Evolutionary conservation across 2,329 filamentous ascomycete species (phyloP), one percentile per base, ranked within the genome.

Genomic region (Chaetomium olivaceum): DNA sequence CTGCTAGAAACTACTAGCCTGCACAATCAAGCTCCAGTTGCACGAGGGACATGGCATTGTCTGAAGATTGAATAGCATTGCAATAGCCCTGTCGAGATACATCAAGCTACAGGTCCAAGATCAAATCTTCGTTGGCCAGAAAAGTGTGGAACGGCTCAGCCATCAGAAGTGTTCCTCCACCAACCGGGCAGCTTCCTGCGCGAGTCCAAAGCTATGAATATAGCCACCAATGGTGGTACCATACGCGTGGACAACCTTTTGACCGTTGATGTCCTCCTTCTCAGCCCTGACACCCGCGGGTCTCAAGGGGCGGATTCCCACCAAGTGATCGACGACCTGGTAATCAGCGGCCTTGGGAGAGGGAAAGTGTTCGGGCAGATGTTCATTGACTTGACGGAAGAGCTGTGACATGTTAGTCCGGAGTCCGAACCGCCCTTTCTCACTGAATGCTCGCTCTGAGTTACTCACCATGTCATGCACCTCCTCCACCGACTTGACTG

Each of bases 171-270:
- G 16, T 21, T 67, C 67, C 50, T 63, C 65, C 27, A 68, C 51
- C 39, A 67, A 14, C 33, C 48, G 27, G 2, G 62, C 60, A 4
- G 48, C 65, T 57, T 67, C 62, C 31, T 63, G 23, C 14, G 51
- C 67, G 4, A 68, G 31, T 1, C 71, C 70, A 56, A 71, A 72
- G 56, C 70, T 71, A n/a, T 66, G 65, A 4, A 71, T 68, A 29
- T 72, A 72, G 1, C 70, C 69, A 4, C 70, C 68, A n/a, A 68
- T 68, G 4, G 67, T 68, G 1, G 67, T 66, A 1, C 70, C 70
- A 27, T 72, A 72, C 1, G 67, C 67, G 12, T 72, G 69, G 6
- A 72, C 61, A 0, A 71, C 66, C 2, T 60, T 61, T 33, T 71
- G 70, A 0, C 58, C 63, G 2, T 52, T 64, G 23, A 71, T 16